Evolutionary conservation across 768 basidiomycete species (phyloP), one percentile per base, ranked within the genome.

Genomic region (Agaricus sinodeliciosus): DNA sequence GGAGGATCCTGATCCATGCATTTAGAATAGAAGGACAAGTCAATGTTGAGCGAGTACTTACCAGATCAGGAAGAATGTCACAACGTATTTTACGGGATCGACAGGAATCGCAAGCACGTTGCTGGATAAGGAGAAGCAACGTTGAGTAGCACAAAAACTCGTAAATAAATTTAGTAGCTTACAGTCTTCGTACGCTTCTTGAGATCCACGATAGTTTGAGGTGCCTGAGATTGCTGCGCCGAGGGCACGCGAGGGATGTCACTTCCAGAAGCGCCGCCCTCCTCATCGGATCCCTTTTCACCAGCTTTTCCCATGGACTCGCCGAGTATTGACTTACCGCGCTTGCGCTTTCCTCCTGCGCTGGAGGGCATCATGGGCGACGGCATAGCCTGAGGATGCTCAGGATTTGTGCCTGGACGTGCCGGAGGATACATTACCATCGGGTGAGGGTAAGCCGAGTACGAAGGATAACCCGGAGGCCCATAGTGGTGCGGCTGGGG

Each of bases 111-210:
- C 93, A 95, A 6, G 93, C 93, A 48, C 93, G 82, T 73, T 79
- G 78, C 66, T 77, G 50, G 19, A 60, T 44, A 34, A 15, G 42
- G 11, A 41, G 25, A 8, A 39, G 39, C 44, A 58, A 28, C 11
- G 31, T 34, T 62, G 43, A 55, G 53, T 19, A 48, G 37, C 19
- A 43, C 26, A 44, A 41, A 26, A 52, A 19, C 43, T 9, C 9
- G 27, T 37, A 48, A 39, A 46, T 26, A 51, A 43, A 16, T 16
- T 39, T 22, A 18, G 31, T 25, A 7, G 59, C 69, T 12, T 65
- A 88, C 87, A 11, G 90, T 95, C 72, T 95, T 95, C 11, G 89
- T 90, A 51, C 92, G 84, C 68, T 94, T 94, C 73, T 89, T 91
- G 57, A 76, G 68, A 63, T 91, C 90, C 55, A 74, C 68, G 13